Base-by-base conservation (phyloP, 306 rosid genomes). In the Casuarina glauca region DNA sequence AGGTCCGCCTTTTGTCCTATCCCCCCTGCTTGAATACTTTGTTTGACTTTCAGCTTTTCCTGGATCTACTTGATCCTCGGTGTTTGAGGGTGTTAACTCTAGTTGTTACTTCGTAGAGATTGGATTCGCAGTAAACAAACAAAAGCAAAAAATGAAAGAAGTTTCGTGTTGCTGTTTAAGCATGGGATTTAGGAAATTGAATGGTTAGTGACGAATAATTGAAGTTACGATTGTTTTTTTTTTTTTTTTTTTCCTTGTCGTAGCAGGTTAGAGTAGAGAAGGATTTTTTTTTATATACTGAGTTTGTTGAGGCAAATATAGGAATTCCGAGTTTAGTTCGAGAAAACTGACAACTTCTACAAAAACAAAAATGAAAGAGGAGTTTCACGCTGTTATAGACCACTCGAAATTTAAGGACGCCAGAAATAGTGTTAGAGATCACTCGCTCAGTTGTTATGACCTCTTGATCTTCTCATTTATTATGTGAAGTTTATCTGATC, bases 1-100 rank as follows among this genome's bases (percentile, higher is more conserved):
- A 86, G 98, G 98, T 93, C 5, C 3, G 73, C 53, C 61, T 68
- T 63, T 75, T 48, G 32, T 13, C 45, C 64, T 41, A 32, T 66
- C 26, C n/a, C 46, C 15, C 4, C 43, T 42, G 19, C 17, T 20
- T 20, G 17, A 16, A 4, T 16, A 52, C 20, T 52, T 52, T 52
- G 36, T 44, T 15, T 38, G 39, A 0, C 63, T 67, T 72, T 35
- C 38, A 73, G 16, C 69, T 80, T 48, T 48, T 72, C 57, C 50
- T 76, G 81, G 86, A 83, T 81, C 84, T 70, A 26, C 55, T 16
- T 17, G 52, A 46, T 48, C 42, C 58, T 20, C 10, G n/a, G 8
- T 70, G 11, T 32, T 6, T 9, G 12, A 44, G 45, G 17, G 9
- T 8, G 12, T 70, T 70, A 4, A 9, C 9, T 1, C n/a, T 54